Base-by-base conservation (phyloP, 2,329 filamentous ascomycete genomes). In the Alternaria burnsii region DNA sequence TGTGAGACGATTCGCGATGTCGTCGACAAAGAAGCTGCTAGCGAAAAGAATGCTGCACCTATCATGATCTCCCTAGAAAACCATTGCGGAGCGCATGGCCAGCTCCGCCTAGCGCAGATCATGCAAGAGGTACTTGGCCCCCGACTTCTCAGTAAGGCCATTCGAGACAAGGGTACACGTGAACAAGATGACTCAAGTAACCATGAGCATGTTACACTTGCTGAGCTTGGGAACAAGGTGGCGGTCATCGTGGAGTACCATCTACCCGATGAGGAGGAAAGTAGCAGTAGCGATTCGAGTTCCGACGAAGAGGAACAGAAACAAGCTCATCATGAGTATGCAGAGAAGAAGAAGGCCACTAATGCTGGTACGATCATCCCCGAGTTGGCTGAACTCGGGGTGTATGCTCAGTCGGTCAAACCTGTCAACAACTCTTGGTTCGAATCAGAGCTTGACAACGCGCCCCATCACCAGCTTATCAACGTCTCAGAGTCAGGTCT, bases 341-440 rank as follows among this genome's bases (percentile, higher is more conserved):
- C 83, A 55, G 62, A 73, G 41, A 82, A 85, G 71, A 84, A 85
- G 72, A 84, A 85, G 69, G 74, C 82, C 1, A 78, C 81, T 0
- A 79, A 80, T 0, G 72, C 80, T 3, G 79, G 79, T 7, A 71
- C 81, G 56, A 90, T 91, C 66, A 81, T 91, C 22, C 87, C 88
- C 0, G 88, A 90, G 67, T 83, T 91, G 1, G 87, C 87, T 1
- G 85, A 84, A 42, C 80, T 91, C 0, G 89, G 89, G 4, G 87
- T 91, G 2, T 91, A 91, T 65, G 89, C 88, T 0, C 89, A 91
- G 71, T 89, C 87, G 0, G 87, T 91, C 57, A 91, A 91, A 71
- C 89, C 89, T 0, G 77, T 79, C 55, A 84, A 91, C 75, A 86
- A 88, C 68, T 88, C 87, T 0, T 91, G 89, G 89, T 90, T 84